phyloP scores from a whole-genome alignment of 1,139 yeast species.

The Diutina neorugosa region DNA sequence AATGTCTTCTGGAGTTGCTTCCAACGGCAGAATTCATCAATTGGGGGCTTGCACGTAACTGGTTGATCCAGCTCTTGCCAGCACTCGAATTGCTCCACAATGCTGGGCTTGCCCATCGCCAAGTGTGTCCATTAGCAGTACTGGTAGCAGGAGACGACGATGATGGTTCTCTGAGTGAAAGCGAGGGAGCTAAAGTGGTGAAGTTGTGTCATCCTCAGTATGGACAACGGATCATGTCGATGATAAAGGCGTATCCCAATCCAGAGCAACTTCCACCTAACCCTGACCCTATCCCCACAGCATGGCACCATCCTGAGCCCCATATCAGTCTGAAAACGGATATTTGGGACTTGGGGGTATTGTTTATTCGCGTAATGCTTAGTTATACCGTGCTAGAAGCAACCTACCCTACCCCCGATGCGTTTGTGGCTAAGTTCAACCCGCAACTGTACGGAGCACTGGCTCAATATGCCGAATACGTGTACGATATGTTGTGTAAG shows the following conservation, averaged over 20 bases:
- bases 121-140: constrained; percentile 52
- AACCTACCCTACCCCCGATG: constrained; percentile 30
- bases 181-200: constrained; percentile 14
- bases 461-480: constrained; percentile 23
- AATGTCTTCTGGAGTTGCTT: constrained; percentile 52
- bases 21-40: constrained; percentile 59
- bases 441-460: constrained; percentile 16
- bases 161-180: constrained; percentile 5
- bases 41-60: constrained; percentile 67
- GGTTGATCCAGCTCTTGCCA: constrained; percentile 82
- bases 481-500: constrained; percentile 53
- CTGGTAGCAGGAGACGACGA: constrained; percentile 14
- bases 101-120: constrained; percentile 64
- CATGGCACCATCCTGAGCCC: constrained; percentile 78
- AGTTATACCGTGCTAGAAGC: not conserved
- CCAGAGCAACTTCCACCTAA: not conserved
- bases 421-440: constrained; percentile 39
- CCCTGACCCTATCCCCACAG: constrained; percentile 14
- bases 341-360: constrained; percentile 83
- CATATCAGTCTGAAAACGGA: constrained; percentile 52
- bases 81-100: constrained; percentile 78
- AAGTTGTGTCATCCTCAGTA: constrained; percentile 61
- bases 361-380: constrained; percentile 54
- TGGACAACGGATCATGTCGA: constrained; percentile 51
- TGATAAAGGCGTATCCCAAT: constrained; percentile 29